Evolutionary conservation across 352 stramenopile species (phyloP), one percentile per base, ranked within the genome.

Genomic region (Aphanomyces astaci): DNA sequence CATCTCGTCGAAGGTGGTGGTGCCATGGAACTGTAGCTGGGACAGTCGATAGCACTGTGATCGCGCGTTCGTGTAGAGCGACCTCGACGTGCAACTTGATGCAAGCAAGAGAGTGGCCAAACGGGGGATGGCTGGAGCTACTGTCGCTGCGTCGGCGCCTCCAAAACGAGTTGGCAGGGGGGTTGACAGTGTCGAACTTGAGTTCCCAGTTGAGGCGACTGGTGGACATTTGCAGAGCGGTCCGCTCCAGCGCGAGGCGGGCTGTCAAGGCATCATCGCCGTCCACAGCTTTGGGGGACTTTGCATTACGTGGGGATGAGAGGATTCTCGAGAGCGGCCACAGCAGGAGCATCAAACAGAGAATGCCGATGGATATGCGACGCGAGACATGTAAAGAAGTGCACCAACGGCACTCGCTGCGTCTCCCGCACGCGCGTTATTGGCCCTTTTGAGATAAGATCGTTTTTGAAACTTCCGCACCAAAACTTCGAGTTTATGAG

Each of bases 201-300:
- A 22, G 13, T 3, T 60, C 62, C 62, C 62, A 68, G n/a, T 68
- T 45, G 33, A 68, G 43, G 22, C 55, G 62, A 22, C 19, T 22
- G 24, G 24, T 32, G 7, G n/a, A 11, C 43, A 60, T 57, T 45
- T 68, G 57, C 1, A 68, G 62, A 5, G 62, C 48, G 13, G 25
- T 30, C 2, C 39, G 15, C n/a, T 43, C 62, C 2, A 33, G n/a
- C 1, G 46, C 62, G 33, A 68, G 28, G 33, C 62, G 62, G 22
- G 43, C 62, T 7, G 46, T 31, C 17, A 59, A 22, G 15, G 32
- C 27, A n/a, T n/a, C n/a, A n/a, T 43, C 36, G 15, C 7, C 36
- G 36, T 43, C 36, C 15, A 7, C 7, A 43, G 7, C 36, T 43
- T 7, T 7, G 7, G 36, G 15, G 7, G 36, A 15, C 36, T 43